Evolutionary conservation across 2,329 filamentous ascomycete species (phyloP).

Genomic region (Hypoxylon sp.): DNA sequence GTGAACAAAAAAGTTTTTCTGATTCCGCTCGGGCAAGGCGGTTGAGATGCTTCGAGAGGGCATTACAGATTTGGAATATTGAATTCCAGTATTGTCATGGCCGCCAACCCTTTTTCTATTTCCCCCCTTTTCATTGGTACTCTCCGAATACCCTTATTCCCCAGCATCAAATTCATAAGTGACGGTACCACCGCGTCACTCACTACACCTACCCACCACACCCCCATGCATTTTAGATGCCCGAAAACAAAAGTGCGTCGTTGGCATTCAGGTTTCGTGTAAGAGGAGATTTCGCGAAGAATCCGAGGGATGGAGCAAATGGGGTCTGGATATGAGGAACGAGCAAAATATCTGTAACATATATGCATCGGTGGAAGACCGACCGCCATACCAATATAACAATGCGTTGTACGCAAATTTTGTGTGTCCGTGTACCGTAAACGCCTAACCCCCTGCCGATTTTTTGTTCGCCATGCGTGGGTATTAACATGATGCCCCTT

Average conservation of each 20-base stretch:
- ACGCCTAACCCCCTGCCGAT: conserved; percentile 31
- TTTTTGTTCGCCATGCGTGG: conserved; percentile 31
- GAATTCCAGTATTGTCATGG: background rate
- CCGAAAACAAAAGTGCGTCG: conserved; percentile 22
- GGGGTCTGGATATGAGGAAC: conserved; percentile 40
- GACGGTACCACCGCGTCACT: conserved; percentile 28
- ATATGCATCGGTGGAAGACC: conserved; percentile 31
- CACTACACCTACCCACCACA: background rate
- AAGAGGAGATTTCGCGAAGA: conserved; percentile 21
- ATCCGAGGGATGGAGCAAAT: conserved; percentile 20
- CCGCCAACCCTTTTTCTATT: background rate
- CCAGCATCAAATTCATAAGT: conserved; percentile 5
- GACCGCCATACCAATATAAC: conserved; percentile 37
- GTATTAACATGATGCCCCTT: conserved; percentile 34
- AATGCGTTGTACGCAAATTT: conserved; percentile 22
- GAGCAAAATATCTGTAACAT: conserved; percentile 44
- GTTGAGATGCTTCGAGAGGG: conserved; percentile 1
- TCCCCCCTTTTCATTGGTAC: conserved; percentile 11
- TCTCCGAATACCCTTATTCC: conserved; percentile 46
- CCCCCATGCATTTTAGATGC: conserved; percentile 9
- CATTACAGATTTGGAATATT: background rate
- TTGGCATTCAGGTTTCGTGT: conserved; percentile 20
- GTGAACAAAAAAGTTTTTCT: background rate
- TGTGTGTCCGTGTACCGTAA: conserved; percentile 10
- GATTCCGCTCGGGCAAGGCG: conserved; percentile 5